Evolutionary conservation across 306 rosid genomes (phyloP).

Genomic region (Dryas octopetala): DNA sequence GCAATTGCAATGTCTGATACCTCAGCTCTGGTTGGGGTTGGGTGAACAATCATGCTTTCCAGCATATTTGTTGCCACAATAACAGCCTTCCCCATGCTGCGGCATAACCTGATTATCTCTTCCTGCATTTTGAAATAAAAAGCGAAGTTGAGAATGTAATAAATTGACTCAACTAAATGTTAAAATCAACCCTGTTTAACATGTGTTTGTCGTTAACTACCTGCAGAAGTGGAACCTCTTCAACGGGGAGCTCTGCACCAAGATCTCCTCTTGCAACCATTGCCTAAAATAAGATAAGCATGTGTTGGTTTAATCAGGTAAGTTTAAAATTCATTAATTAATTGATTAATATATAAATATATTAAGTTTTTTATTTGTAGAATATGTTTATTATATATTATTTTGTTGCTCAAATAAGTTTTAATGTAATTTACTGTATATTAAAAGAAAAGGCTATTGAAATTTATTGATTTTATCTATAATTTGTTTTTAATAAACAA

Average conservation of each 20-base stretch:
- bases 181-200: background rate
- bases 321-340: background rate
- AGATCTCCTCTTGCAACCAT: slow-evolving; percentile 76
- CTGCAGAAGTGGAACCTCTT: slow-evolving; percentile 70
- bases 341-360: background rate
- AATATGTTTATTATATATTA: background rate
- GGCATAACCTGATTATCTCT: slow-evolving; percentile 83
- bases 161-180: slow-evolving; percentile 15
- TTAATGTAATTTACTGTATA: background rate
- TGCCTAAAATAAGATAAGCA: slow-evolving; percentile 36
- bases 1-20: slow-evolving; percentile 99
- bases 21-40: slow-evolving; percentile 98
- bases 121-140: slow-evolving; percentile 50
- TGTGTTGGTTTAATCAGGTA: slow-evolving; percentile 4
- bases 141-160: slow-evolving; percentile 1
- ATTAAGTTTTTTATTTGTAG: background rate
- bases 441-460: background rate
- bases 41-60: slow-evolving; percentile 99
- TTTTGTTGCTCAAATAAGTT: background rate
- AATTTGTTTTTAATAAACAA: background rate
- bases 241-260: slow-evolving; percentile 71
- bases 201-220: slow-evolving; percentile 26
- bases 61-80: slow-evolving; percentile 98
- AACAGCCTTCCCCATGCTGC: slow-evolving; percentile 99
- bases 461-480: background rate